These are phyloP conservation scores for Alternaria postmessia DNA, from an alignment of 2,329 filamentous ascomycete genomes.

Conservation along the genomic window DNA sequence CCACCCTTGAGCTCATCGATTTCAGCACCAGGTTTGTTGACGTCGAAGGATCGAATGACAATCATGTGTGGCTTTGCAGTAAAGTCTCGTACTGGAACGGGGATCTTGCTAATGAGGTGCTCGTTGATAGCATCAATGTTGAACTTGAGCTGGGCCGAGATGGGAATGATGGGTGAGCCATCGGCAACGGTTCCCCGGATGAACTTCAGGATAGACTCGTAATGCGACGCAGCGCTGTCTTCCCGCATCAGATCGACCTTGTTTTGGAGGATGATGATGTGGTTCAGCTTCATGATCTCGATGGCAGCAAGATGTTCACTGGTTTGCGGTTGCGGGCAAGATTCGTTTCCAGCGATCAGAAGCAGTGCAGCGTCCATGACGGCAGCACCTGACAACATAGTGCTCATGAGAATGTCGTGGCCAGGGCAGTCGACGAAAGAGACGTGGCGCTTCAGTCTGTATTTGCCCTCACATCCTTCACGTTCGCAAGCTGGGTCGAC, in stretches of 20 bases:
- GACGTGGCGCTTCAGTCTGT: constrained; percentile 72
- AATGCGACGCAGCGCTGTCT: constrained; percentile 91
- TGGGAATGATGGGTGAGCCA: constrained; percentile 93
- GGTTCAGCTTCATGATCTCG: constrained; percentile 99
- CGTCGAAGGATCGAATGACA: constrained; percentile 98
- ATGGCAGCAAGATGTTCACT: constrained; percentile 98
- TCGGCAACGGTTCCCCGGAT: constrained; percentile 97
- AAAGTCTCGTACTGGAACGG: constrained; percentile 90
- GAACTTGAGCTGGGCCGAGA: constrained; percentile 97
- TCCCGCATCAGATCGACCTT: constrained; percentile 99
- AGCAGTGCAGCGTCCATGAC: constrained; percentile 99
- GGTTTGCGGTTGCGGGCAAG: constrained; percentile 96
- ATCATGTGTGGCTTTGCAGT: constrained; percentile 96
- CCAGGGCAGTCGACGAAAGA: constrained; percentile 98
- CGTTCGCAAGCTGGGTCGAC: constrained; percentile 95
- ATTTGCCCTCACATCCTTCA: constrained; percentile 87
- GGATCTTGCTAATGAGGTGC: constrained; percentile 93
- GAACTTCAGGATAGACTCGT: constrained; percentile 97
- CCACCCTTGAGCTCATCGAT: constrained; percentile 98
- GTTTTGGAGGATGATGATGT: constrained; percentile 99
- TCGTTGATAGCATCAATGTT: constrained; percentile 99
- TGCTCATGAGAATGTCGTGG: constrained; percentile 99
- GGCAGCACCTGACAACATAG: constrained; percentile 98
- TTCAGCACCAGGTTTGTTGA: constrained; percentile 99
- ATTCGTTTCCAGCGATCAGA: constrained; percentile 97